Evolutionary conservation across 305 asterid species (phyloP), one percentile per base, ranked within the genome.

Genomic region (Salvia sclarea): DNA sequence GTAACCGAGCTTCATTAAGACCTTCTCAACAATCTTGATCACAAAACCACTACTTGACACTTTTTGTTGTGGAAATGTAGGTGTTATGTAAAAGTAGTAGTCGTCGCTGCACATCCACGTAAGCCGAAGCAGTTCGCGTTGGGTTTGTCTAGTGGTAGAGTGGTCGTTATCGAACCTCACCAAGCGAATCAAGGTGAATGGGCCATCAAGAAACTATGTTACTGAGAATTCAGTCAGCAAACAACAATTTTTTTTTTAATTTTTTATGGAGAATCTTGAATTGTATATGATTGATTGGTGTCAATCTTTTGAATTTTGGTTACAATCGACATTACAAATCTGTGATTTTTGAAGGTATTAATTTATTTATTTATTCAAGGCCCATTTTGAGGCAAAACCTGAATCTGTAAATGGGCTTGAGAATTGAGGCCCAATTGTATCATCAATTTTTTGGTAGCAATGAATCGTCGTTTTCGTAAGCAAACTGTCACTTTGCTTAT

Each of bases 31-130:
- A 44, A 44, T 44, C 50, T 44, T 44, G 50, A 44, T 44, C 21
- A 14, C 2, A 28, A 28, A 28, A 28, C 33, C 33, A 28, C 33
- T 28, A 28, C 33, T 6, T 30, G n/a, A n/a, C n/a, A n/a, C n/a
- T n/a, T 8, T 50, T 11, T 28, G 35, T 31, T 61, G 59, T 33
- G 60, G 60, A 10, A 68, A 31, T 76, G 82, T 80, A 82, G 91
- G 50, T 60, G 48, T 63, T 25, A 68, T 65, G 86, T 66, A 66
- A 60, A 71, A 28, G 90, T 90, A 38, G 11, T 70, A 37, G 90
- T 88, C 69, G 77, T 88, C 21, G 88, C 90, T 41, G 88, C 92
- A 66, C 87, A 90, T 80, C 95, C 95, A 6, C 53, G 61, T 18
- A 80, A 83, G 64, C 83, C 87, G 4, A 56, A 78, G 69, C 97